A percentile compares a stretch with the other conserved stretches of the same genome.
Evolutionary conservation across 805 yeast species (phyloP).

Genomic region (Saccharomyces kudriavzevii): DNA sequence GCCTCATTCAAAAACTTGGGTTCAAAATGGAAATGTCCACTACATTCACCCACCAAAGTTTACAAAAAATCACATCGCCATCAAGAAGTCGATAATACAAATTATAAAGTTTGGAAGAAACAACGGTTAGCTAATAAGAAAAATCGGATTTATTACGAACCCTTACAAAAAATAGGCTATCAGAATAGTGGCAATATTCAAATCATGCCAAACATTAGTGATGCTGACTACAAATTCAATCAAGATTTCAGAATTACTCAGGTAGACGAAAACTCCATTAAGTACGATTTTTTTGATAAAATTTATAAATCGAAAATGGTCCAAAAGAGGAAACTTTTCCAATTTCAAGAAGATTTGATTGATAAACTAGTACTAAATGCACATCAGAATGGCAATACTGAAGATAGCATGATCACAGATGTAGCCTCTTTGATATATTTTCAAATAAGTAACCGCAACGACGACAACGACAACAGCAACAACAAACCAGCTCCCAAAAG

Average conservation of each 20-base stretch:
- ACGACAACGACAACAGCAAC: conserved; percentile 4
- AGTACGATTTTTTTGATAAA: conserved; percentile 23
- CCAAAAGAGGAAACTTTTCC: conserved; percentile 28
- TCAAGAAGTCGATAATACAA: neutral
- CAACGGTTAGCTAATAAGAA: conserved; percentile 43
- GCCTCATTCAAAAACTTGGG: conserved; percentile 66
- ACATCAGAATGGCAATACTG: conserved; percentile 8
- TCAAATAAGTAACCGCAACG: conserved; percentile 28
- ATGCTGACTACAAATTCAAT: neutral
- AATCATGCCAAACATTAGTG: conserved; percentile 22
- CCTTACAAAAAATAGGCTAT: conserved; percentile 43
- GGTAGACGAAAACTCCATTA: conserved; percentile 21
- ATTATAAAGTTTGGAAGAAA: conserved; percentile 10
- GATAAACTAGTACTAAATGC: conserved; percentile 21
- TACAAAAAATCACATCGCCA: conserved; percentile 20
- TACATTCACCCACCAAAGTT: conserved; percentile 51
- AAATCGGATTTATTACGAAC: conserved; percentile 47
- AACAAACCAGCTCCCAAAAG: conserved; percentile 3
- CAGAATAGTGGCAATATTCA: conserved; percentile 53
- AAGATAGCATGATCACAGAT: conserved; percentile 18
- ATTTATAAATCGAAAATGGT: conserved; percentile 35
- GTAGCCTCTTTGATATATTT: conserved; percentile 30
- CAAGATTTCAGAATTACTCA: conserved; percentile 34
- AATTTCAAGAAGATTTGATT: conserved; percentile 28
- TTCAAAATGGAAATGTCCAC: conserved; percentile 85